phyloP scores from a whole-genome alignment of 805 yeast species.

The Clavispora fructus region DNA sequence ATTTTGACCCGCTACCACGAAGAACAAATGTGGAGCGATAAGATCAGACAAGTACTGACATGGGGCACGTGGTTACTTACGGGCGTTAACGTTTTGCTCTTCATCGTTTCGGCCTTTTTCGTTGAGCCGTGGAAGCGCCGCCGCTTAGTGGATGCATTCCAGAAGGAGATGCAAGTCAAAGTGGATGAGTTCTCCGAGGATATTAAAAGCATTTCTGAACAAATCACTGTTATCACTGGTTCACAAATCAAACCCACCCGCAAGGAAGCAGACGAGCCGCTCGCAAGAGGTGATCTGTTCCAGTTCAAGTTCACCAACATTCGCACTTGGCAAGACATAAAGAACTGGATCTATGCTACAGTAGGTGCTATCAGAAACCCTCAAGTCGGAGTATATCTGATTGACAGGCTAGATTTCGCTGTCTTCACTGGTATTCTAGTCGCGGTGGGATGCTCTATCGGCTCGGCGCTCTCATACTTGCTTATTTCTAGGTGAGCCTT shows the following conservation, averaged over 20 bases:
- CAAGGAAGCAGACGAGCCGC: not conserved
- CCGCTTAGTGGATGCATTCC: conserved; percentile 77
- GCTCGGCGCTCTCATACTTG: conserved; percentile 2
- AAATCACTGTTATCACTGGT: conserved; percentile 1
- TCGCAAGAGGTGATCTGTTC: not conserved
- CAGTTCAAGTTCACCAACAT: not conserved
- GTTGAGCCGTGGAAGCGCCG: conserved; percentile 94
- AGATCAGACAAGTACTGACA: conserved; percentile 87
- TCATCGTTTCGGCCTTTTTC: conserved; percentile 75
- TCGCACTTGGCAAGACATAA: not conserved
- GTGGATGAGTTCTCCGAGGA: conserved; percentile 9
- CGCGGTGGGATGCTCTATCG: conserved; percentile 8
- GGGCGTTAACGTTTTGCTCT: conserved; percentile 78
- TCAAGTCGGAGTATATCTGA: not conserved
- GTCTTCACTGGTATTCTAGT: conserved; percentile 8
- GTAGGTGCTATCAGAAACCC: not conserved
- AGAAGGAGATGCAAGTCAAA: conserved; percentile 57
- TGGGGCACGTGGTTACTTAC: conserved; percentile 93
- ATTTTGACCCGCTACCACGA: conserved; percentile 89
- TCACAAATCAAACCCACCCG: not conserved
- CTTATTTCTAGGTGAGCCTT: not conserved
- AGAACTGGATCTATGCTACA: not conserved
- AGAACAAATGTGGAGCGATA: conserved; percentile 97
- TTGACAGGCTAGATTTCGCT: conserved; percentile 8
- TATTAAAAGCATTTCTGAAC: conserved; percentile 5